Conservation (phyloP, 2,329 filamentous ascomycete species). For the Xylariaceae sp. region DNA sequence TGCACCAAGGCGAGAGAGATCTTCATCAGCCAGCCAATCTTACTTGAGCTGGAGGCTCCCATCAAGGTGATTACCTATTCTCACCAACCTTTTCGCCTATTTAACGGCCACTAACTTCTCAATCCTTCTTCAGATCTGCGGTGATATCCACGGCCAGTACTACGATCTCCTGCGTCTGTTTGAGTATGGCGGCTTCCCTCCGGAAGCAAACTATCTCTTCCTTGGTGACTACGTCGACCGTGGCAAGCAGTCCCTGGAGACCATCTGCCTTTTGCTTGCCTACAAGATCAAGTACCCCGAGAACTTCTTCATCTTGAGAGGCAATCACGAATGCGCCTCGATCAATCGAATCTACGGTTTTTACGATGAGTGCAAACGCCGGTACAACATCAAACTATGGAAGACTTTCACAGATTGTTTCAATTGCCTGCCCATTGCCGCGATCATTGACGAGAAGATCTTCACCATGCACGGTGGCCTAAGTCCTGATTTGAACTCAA, state of each 20-base stretch:
- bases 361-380: slow-evolving; percentile 95
- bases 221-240: slow-evolving; percentile 95
- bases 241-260: slow-evolving; percentile 93
- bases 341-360: slow-evolving; percentile 95
- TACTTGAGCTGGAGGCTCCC: slow-evolving; percentile 94
- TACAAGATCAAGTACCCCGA: slow-evolving; percentile 97
- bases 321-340: slow-evolving; percentile 96
- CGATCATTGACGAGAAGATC: slow-evolving; percentile 98
- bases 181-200: slow-evolving; percentile 96
- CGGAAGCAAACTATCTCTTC: slow-evolving; percentile 98
- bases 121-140: slow-evolving; percentile 70
- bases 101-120: slow-evolving; percentile 6
- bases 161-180: slow-evolving; percentile 96
- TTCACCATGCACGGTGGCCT: slow-evolving; percentile 99
- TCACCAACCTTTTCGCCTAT: too few relatives aligned
- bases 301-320: slow-evolving; percentile 92
- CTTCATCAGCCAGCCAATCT: slow-evolving; percentile 97
- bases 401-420: slow-evolving; percentile 97
- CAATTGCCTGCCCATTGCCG: slow-evolving; percentile 89
- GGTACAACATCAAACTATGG: slow-evolving; percentile 96
- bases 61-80: slow-evolving; percentile 75
- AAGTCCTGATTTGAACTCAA: slow-evolving; percentile 95
- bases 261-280: slow-evolving; percentile 84
- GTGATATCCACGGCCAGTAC: slow-evolving; percentile 99
- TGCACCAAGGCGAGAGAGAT: slow-evolving; percentile 99